Base-by-base conservation (phyloP, 169 alveolate genomes). In the Plasmodium inui region DNA sequence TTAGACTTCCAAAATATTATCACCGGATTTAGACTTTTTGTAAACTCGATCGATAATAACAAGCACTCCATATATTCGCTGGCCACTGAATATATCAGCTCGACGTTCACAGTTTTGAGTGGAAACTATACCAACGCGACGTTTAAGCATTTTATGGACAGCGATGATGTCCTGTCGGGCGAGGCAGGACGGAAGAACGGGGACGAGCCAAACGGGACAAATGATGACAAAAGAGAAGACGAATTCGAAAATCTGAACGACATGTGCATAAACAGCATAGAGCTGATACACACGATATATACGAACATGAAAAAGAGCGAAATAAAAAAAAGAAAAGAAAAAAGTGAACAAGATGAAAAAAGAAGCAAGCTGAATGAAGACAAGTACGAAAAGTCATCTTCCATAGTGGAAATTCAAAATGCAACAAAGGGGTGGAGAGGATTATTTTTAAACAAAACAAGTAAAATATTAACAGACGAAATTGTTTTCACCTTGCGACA, bases 391-490 rank as follows among this genome's bases (percentile, higher is more conserved):
- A 71, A 72, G 83, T 91, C 95, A 19, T 81, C 92, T 5, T 76
- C 95, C 19, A 82, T 91, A n/a, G 41, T 91, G 12, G 89, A 74
- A 91, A 81, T 82, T 1, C 95, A 82, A 50, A 81, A 91, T 81
- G 14, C 32, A 53, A 70, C 92, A 14, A 91, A 82, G 8, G 95
- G 84, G 2, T 91, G 91, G 92, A 81, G 92, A 91, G 95, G 95
- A 26, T 67, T 91, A 82, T 82, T 91, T 70, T 91, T 91, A 78
- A 91, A 91, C 72, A 71, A 82, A 46, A 70, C 78, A 19, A 91
- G 95, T 81, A 91, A 82, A 91, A 91, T 91, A 91, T 81, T 91
- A 91, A 91, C 95, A 41, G 95, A 91, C 78, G 95, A 91, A 82
- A 82, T 91, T 19, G 92, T 53, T 73, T 91, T 91, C 74, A 67